Evolutionary conservation across 2,329 filamentous ascomycete genomes (phyloP).

Genomic region (Zymoseptoria tritici): DNA sequence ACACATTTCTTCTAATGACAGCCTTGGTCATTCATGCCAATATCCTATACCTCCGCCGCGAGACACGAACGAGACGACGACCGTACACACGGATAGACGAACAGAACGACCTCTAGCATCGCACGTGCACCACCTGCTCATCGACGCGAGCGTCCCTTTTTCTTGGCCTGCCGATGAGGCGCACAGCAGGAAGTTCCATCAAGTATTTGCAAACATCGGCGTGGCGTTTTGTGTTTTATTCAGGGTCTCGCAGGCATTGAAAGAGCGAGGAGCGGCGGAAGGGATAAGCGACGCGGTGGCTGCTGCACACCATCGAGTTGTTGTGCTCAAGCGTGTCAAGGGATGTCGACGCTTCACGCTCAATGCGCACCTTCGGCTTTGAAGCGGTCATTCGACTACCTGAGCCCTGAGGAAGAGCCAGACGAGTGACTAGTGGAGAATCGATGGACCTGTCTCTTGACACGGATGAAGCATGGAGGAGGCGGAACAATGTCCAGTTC

Average conservation of each 20-base stretch:
- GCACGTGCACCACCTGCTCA: neutral
- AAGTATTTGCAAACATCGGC: neutral
- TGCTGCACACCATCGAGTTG: neutral
- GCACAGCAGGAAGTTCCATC: neutral
- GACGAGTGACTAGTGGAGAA: too few relatives aligned
- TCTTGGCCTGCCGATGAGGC: neutral
- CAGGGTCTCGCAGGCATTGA: neutral
- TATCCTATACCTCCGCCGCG: conserved; percentile 9
- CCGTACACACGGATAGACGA: conserved; percentile 11
- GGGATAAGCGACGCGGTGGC: neutral
- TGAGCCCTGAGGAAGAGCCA: neutral
- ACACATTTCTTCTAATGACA: conserved; percentile 94
- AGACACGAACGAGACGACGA: conserved; percentile 14
- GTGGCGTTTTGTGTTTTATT: neutral
- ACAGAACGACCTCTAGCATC: conserved; percentile 3
- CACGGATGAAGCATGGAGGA: neutral
- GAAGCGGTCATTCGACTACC: neutral
- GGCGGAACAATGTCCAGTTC: neutral
- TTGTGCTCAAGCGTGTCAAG: neutral
- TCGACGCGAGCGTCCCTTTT: neutral
- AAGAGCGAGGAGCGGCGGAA: neutral
- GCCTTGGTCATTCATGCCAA: neutral
- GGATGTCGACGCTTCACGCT: neutral
- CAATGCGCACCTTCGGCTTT: neutral
- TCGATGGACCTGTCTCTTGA: too few relatives aligned